Evolutionary conservation across 768 basidiomycete genomes (phyloP).

Genomic region (Kwoniella dejecticola): DNA sequence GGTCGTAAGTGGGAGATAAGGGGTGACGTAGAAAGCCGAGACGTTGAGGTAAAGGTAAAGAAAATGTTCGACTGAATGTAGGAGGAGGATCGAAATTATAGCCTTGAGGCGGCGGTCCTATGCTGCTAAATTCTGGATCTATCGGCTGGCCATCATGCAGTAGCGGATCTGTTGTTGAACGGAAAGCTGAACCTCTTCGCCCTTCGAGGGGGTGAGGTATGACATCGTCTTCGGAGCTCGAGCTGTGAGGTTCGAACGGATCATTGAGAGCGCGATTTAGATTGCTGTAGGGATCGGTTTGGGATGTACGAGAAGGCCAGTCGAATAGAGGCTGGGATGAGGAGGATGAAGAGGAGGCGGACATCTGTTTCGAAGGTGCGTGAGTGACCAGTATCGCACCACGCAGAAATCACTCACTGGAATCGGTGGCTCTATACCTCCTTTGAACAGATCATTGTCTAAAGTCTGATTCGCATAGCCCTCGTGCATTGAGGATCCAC

Average conservation of each 20-base stretch:
- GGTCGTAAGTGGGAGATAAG: slow-evolving; percentile 26
- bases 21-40: slow-evolving; percentile 76
- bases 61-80: slow-evolving; percentile 73
- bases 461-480: slow-evolving; percentile 13
- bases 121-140: slow-evolving; percentile 25
- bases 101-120: slow-evolving; percentile 10
- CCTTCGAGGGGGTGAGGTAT: not conserved
- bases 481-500: slow-evolving; percentile 14
- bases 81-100: slow-evolving; percentile 54
- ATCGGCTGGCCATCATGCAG: slow-evolving; percentile 23
- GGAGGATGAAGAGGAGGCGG: slow-evolving; percentile 40
- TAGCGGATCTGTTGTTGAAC: slow-evolving; percentile 23
- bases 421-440: slow-evolving; percentile 20
- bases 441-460: slow-evolving; percentile 13
- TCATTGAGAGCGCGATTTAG: slow-evolving; percentile 18
- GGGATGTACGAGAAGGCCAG: slow-evolving; percentile 21
- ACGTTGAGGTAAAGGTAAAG: slow-evolving; percentile 76
- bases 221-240: slow-evolving; percentile 23
- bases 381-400: not conserved
- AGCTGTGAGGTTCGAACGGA: slow-evolving; percentile 17
- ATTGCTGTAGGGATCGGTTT: slow-evolving; percentile 9
- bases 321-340: slow-evolving; percentile 35
- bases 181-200: slow-evolving; percentile 8
- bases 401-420: slow-evolving; percentile 19
- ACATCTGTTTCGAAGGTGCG: slow-evolving; percentile 19